These are phyloP conservation scores for Debaryomyces subglobosus DNA, from an alignment of 1,139 yeast species.

Conservation along the genomic window DNA sequence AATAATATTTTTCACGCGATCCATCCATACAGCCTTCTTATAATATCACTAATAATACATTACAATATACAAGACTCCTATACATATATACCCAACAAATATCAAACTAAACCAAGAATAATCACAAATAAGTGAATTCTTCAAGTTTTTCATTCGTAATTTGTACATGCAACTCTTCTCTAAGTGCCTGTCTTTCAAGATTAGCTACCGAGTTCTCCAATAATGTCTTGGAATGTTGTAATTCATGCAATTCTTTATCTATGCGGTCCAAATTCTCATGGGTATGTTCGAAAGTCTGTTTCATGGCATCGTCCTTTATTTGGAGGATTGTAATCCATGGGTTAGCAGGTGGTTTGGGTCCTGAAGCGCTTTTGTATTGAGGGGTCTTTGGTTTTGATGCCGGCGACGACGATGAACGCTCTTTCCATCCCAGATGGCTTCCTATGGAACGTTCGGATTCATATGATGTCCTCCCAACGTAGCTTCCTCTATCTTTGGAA, in stretches of 20 bases:
- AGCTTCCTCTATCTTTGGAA: neutral
- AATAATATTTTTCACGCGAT: neutral
- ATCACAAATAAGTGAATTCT: constrained; percentile 40
- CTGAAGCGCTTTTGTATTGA: neutral
- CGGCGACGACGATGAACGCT: constrained; percentile 1
- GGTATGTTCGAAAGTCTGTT: constrained; percentile 22
- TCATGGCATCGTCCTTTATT: constrained; percentile 26
- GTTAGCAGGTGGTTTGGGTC: constrained; percentile 22
- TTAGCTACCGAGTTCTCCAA: constrained; percentile 25
- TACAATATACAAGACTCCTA: constrained; percentile 2
- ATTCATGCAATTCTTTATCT: constrained; percentile 30
- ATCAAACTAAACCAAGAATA: neutral
- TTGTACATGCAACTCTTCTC: constrained; percentile 42
- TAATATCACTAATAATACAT: constrained; percentile 6
- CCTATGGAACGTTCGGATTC: neutral
- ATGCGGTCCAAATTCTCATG: constrained; percentile 23
- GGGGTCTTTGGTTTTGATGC: constrained; percentile 2
- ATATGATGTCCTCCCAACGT: neutral
- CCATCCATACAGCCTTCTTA: neutral
- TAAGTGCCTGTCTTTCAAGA: constrained; percentile 32
- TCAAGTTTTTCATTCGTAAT: constrained; percentile 45
- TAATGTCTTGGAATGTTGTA: constrained; percentile 27
- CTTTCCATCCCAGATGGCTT: neutral
- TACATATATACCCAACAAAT: neutral
- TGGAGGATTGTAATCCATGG: constrained; percentile 34